Percentiles rank a stretch among this genome's conserved stretches.
Evolutionary conservation across 345 rosid genomes (phyloP).

Genomic region (Reutealis trisperma): DNA sequence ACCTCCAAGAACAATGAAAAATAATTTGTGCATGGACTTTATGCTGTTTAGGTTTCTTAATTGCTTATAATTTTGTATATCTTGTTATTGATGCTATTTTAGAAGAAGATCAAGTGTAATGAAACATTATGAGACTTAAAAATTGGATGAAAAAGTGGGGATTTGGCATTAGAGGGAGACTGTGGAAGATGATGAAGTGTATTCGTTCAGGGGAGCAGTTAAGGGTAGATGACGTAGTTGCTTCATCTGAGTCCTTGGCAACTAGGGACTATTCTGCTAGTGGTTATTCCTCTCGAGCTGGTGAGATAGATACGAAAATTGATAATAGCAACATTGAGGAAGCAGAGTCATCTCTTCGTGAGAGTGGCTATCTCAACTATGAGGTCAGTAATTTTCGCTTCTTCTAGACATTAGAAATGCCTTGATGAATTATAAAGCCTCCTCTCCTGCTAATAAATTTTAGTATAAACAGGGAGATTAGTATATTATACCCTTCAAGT

Average conservation of each 20-base stretch:
- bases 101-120: conserved; percentile 38
- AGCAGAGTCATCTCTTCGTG: conserved; percentile 80
- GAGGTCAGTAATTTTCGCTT: conserved; percentile 46
- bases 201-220: conserved; percentile 58
- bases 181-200: conserved; percentile 72
- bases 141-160: conserved; percentile 43
- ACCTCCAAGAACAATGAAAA: neutral
- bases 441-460: neutral
- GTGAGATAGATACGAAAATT: conserved; percentile 54
- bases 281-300: conserved; percentile 68
- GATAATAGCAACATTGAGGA: conserved; percentile 77
- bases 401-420: neutral
- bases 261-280: conserved; percentile 74
- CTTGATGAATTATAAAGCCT: neutral
- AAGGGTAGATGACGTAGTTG: conserved; percentile 46
- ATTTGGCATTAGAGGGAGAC: conserved; percentile 34
- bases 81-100: conserved; percentile 16
- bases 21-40: neutral
- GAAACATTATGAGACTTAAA: conserved; percentile 48
- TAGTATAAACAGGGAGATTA: no score
- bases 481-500: neutral
- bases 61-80: conserved; percentile 20
- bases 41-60: conserved; percentile 15
- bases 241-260: conserved; percentile 75
- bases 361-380: conserved; percentile 76